These are phyloP conservation scores for Aspergillus clavatus DNA, from an alignment of 2,329 filamentous ascomycete species.

Conservation along the genomic window DNA sequence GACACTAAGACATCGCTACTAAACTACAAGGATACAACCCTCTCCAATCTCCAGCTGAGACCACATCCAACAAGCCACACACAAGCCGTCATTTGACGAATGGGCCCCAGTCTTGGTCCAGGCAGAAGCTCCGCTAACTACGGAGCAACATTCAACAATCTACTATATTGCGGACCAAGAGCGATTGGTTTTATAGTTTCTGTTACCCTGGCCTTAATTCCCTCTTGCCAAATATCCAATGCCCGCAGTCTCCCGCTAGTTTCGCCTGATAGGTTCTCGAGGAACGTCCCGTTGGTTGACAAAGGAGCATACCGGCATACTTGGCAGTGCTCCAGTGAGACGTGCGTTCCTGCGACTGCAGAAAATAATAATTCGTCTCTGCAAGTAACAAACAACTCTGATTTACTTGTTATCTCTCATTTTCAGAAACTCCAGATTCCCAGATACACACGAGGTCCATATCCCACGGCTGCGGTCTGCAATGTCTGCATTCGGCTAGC, in stretches of 20 bases:
- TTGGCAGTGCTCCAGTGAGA: neutral
- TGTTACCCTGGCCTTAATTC: neutral
- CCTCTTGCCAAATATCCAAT: neutral
- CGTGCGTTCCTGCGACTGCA: neutral
- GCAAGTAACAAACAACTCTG: neutral
- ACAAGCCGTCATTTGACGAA: neutral
- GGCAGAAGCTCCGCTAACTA: neutral
- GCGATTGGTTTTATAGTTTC: neutral
- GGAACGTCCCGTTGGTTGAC: neutral
- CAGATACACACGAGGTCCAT: neutral
- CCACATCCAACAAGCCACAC: neutral
- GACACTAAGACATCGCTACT: too few species aligned
- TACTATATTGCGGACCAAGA: neutral
- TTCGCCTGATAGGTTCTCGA: neutral
- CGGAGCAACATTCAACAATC: neutral
- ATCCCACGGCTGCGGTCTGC: constrained; percentile 22
- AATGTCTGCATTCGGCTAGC: constrained; percentile 39
- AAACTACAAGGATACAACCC: too few species aligned
- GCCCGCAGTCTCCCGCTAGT: neutral
- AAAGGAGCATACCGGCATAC: neutral
- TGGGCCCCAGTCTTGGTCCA: neutral
- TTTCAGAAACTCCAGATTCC: neutral
- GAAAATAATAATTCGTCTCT: neutral
- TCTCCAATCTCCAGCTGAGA: neutral
- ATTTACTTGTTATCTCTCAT: neutral